A percentile compares a stretch with the other conserved stretches of the same genome.
These are phyloP conservation scores for Rhizophagus clarus DNA, from an alignment of 192 early-diverging fungal genomes.

Conservation along the genomic window DNA sequence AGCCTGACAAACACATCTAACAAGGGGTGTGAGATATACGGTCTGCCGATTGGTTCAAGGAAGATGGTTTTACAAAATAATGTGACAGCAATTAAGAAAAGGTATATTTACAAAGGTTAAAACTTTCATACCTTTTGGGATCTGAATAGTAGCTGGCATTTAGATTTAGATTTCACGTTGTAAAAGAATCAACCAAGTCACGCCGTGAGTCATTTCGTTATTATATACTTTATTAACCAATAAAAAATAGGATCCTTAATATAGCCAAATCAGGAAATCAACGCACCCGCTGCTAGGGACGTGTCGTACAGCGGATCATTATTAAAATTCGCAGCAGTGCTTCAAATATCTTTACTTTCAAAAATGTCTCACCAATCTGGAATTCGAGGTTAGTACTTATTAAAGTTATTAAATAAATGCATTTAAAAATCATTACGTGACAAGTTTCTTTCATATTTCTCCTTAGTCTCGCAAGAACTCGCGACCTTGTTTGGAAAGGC, in stretches of 20 bases:
- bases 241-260: not conserved
- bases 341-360: not conserved
- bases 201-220: not conserved
- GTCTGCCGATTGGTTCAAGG: slow-evolving; percentile 4
- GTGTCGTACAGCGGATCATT: no score
- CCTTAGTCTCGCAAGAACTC: slow-evolving; percentile 53
- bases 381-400: slow-evolving; percentile 44
- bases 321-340: no score
- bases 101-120: not conserved
- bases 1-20: slow-evolving; percentile 34
- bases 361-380: slow-evolving; percentile 62
- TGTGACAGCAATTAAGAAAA: not conserved
- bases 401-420: not conserved
- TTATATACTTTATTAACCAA: not conserved
- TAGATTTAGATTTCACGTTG: not conserved
- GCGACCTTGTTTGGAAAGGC: slow-evolving; percentile 47
- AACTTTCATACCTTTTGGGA: slow-evolving; percentile 14
- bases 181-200: not conserved
- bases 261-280: not conserved
- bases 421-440: not conserved
- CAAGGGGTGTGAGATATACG: slow-evolving; percentile 10
- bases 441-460: not conserved
- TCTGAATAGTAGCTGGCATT: slow-evolving; percentile 17
- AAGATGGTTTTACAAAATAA: slow-evolving; percentile 4
- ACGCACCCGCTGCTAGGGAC: not conserved